Conservation (phyloP, 208 protist species). For the Leptomonas pyrrhocoris region DNA sequence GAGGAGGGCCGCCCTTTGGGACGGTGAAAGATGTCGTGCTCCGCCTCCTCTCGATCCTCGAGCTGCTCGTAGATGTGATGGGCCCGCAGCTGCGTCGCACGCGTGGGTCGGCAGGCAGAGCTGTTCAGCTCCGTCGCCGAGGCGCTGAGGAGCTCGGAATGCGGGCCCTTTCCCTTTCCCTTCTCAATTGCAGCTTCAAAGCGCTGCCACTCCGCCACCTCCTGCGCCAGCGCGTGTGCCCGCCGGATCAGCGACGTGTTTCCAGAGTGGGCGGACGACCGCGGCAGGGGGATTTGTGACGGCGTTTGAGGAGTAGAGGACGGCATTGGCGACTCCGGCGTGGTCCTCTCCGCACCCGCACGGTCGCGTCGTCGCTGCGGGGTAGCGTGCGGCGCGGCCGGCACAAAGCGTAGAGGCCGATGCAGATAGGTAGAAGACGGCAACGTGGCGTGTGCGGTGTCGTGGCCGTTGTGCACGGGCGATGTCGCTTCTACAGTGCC, state of each 20-base stretch:
- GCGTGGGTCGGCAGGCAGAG: slow-evolving; percentile 16
- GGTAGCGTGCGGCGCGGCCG: neutral
- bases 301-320: neutral
- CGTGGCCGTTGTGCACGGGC: neutral
- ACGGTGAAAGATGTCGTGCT: slow-evolving; percentile 20
- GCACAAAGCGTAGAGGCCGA: slow-evolving; percentile 19
- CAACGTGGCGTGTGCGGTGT: slow-evolving; percentile 2
- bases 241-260: neutral
- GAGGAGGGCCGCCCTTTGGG: slow-evolving; percentile 6
- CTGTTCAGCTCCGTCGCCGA: neutral
- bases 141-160: neutral
- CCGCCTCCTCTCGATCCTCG: slow-evolving; percentile 25
- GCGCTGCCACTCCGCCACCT: slow-evolving; percentile 13
- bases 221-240: slow-evolving; percentile 15
- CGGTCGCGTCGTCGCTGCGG: neutral
- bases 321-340: neutral
- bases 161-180: neutral
- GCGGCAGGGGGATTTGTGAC: neutral
- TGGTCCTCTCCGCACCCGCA: too few relatives aligned
- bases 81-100: slow-evolving; percentile 20
- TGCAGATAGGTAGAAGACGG: slow-evolving; percentile 24
- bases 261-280: neutral
- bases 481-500: neutral
- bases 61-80: slow-evolving; percentile 3
- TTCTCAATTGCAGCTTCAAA: neutral